Evolutionary conservation across 768 basidiomycete genomes (phyloP), one percentile per base, ranked within the genome.

Genomic region (Cubamyces sp.): DNA sequence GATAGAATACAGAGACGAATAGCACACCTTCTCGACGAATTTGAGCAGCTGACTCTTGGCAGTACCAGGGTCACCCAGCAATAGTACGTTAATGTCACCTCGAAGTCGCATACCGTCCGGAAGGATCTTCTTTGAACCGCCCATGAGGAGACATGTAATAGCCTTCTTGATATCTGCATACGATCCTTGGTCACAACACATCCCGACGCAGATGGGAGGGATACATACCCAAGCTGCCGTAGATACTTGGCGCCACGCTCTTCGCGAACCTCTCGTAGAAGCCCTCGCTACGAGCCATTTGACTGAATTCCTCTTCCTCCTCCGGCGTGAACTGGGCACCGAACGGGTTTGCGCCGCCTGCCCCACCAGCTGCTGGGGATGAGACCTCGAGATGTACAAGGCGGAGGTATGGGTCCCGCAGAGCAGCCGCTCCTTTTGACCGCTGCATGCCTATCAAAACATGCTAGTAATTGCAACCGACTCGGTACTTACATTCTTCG

Each of bases 41-140:
- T 99, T 99, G 64, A 99, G 86, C 68, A 99, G 79, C 70, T 99
- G 97, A 78, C 90, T 93, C 76, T 99, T 99, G 21, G 97, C 97
- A 15, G 97, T 98, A 77, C 97, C 97, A 8, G 97, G 97, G 74
- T 99, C 97, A 74, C 97, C 97, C 28, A 99, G 84, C 26, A 98
- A 76, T 11, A 99, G 78, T 19, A 99, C 97, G 73, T 99, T 99
- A 73, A 99, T 98, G 72, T 99, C 97, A 12, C 97, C 97, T 72
- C 97, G 84, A 43, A 99, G 76, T 34, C 97, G 84, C 93, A 98
- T 96, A 9, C 97, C 96, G 73, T 99, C 97, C 8, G 97, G 97
- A 5, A 99, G 77, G 52, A 97, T 81, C 76, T 99, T 99, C 79
- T 95, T 98, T 19, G 95, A 96, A 6, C 97, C 97, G 28, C 97